Percentiles rank a stretch among this genome's conserved stretches.
phyloP scores from a whole-genome alignment of 1,139 yeast species.

The Scheffersomyces titani region DNA sequence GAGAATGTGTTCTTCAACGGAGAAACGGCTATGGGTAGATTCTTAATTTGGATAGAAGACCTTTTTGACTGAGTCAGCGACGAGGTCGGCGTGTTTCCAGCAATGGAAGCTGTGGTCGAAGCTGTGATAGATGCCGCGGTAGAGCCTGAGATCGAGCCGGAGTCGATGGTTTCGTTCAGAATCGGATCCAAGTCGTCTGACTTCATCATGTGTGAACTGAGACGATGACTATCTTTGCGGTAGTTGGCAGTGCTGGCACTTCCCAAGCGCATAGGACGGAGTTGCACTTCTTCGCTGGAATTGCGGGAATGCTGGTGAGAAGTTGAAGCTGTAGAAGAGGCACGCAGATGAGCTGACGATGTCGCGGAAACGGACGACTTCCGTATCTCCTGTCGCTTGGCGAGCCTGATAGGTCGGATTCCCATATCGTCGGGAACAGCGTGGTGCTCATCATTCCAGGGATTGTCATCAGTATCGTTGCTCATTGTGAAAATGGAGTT shows the following conservation, averaged over 20 bases:
- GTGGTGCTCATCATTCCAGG: background rate
- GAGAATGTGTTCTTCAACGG: slow-evolving; percentile 5
- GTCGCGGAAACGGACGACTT: slow-evolving; percentile 7
- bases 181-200: background rate
- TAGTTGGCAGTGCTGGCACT: slow-evolving; percentile 9
- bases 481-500: background rate
- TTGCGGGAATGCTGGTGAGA: background rate
- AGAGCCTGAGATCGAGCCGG: background rate
- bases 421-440: background rate
- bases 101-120: background rate
- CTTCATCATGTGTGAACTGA: background rate
- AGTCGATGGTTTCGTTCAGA: background rate
- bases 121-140: background rate
- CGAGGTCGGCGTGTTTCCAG: slow-evolving; percentile 4
- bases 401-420: slow-evolving; percentile 29
- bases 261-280: slow-evolving; percentile 35
- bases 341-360: slow-evolving; percentile 3
- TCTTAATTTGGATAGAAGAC: slow-evolving; percentile 37
- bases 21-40: slow-evolving; percentile 29
- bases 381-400: slow-evolving; percentile 26
- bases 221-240: slow-evolving; percentile 2
- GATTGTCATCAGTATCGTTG: background rate
- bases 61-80: slow-evolving; percentile 6
- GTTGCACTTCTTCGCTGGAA: slow-evolving; percentile 28
- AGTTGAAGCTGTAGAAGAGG: slow-evolving; percentile 6